Percentiles rank a stretch among this genome's conserved stretches.
These are phyloP conservation scores for Saussurea involucrata DNA, from an alignment of 129 eudicot species.

Conservation along the genomic window DNA sequence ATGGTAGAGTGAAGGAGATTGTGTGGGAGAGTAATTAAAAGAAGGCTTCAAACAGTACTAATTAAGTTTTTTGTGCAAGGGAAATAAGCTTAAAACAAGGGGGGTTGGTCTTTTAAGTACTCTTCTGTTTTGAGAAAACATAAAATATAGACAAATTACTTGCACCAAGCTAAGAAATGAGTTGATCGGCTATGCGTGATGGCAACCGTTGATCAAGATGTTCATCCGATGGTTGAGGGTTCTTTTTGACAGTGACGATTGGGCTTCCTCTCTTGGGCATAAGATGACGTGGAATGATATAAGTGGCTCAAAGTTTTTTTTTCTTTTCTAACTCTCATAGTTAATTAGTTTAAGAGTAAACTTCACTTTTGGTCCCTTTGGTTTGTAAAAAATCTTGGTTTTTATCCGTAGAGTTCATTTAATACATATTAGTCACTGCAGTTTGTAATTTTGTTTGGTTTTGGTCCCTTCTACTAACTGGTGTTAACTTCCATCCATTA, in stretches of 20 bases:
- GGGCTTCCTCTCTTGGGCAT: slow-evolving; percentile 23
- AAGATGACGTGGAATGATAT: slow-evolving; percentile 8
- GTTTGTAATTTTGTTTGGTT: too few species aligned
- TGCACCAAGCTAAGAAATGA: neutral
- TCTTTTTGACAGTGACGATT: slow-evolving; percentile 23
- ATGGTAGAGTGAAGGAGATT: slow-evolving; percentile 11
- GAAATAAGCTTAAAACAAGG: neutral
- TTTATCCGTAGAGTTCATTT: too few species aligned
- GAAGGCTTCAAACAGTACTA: neutral
- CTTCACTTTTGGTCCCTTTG: too few species aligned
- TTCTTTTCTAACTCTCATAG: too few species aligned
- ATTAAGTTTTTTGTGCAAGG: slow-evolving; percentile 4
- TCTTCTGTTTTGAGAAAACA: neutral
- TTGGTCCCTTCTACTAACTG: too few species aligned
- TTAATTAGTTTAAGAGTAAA: too few species aligned
- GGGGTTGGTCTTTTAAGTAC: neutral
- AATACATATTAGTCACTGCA: too few species aligned
- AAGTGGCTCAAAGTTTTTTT: neutral
- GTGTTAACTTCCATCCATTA: neutral
- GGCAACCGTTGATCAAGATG: slow-evolving; percentile 26
- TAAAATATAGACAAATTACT: neutral
- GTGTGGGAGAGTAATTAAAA: neutral
- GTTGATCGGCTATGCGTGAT: neutral
- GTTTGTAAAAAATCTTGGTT: too few species aligned
- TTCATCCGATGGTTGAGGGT: slow-evolving; percentile 30